A percentile compares a stretch with the other conserved stretches of the same genome.
Evolutionary conservation across 495 filamentous ascomycete species (phyloP).

Genomic region (Aspergillus panamensis): DNA sequence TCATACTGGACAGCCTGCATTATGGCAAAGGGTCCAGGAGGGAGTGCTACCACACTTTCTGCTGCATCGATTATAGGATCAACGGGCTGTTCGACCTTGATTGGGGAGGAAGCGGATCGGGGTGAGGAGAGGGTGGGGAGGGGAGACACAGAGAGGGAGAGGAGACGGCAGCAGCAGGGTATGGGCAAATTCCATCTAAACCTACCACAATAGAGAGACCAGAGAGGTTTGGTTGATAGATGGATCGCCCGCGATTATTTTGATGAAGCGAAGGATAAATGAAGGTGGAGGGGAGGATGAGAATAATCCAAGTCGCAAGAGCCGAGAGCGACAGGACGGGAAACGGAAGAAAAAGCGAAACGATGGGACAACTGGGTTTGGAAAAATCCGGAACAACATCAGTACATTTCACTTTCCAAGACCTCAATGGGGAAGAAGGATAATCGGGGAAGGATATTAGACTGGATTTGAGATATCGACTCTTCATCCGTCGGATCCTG

Average conservation of each 20-base stretch:
- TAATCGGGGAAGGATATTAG: constrained; percentile 12
- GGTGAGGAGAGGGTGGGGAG: constrained; percentile 24
- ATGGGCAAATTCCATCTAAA: constrained; percentile 38
- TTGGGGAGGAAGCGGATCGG: constrained; percentile 23
- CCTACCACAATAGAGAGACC: constrained; percentile 41
- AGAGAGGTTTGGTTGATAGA: constrained; percentile 30
- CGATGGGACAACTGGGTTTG: constrained; percentile 27
- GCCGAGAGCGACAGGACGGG: constrained; percentile 32
- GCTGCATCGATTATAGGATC: constrained; percentile 40
- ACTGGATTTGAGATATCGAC: constrained; percentile 24
- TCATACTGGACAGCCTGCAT: constrained; percentile 45
- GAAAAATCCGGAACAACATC: constrained; percentile 21
- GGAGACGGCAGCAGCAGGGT: constrained; percentile 28
- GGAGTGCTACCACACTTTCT: constrained; percentile 29
- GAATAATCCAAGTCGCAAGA: constrained; percentile 41
- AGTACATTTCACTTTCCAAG: constrained; percentile 27
- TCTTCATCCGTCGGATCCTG: constrained; percentile 33
- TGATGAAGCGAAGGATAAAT: constrained; percentile 27
- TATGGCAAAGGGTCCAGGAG: constrained; percentile 26
- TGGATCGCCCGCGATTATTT: constrained; percentile 39
- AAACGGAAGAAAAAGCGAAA: constrained; percentile 30
- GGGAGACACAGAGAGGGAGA: constrained; percentile 27
- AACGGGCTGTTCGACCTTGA: constrained; percentile 38
- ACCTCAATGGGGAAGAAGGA: constrained; percentile 22
- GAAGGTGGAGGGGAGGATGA: constrained; percentile 37